phyloP scores from a whole-genome alignment of 106 monocot genomes.

The Acorus calamus region DNA sequence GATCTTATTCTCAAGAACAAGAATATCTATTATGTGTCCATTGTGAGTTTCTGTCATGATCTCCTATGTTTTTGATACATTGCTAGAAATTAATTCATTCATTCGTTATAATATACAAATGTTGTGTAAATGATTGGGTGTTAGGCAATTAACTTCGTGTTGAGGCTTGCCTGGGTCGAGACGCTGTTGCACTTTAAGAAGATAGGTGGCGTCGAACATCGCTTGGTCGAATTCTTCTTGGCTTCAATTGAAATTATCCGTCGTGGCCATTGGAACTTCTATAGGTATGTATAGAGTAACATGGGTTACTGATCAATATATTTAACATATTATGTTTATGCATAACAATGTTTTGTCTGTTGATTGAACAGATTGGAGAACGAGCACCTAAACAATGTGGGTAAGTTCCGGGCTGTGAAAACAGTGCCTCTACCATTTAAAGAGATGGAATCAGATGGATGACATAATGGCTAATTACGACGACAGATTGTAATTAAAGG shows the following conservation, averaged over 20 bases:
- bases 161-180: conserved; percentile 86
- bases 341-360: no score
- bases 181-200: conserved; percentile 36
- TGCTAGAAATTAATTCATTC: background rate
- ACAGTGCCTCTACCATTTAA: conserved; percentile 51
- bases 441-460: conserved; percentile 42
- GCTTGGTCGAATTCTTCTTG: conserved; percentile 60
- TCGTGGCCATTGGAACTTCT: conserved; percentile 96
- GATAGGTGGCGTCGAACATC: conserved; percentile 44
- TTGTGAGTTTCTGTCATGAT: conserved; percentile 30
- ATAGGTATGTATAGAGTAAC: conserved; percentile 38
- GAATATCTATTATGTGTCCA: conserved; percentile 65
- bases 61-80: background rate
- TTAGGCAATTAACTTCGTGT: conserved; percentile 72
- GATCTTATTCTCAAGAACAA: conserved; percentile 80
- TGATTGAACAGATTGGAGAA: conserved; percentile 34
- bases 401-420: conserved; percentile 58
- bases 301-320: no score
- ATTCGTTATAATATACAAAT: background rate
- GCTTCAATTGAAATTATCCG: conserved; percentile 81
- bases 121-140: background rate
- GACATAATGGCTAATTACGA: background rate
- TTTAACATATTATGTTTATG: no score
- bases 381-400: conserved; percentile 67
- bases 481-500: no score